A percentile compares a stretch with the other conserved stretches of the same genome.
Evolutionary conservation across 1,284 basidiomycete species (phyloP).

Genomic region (Puccinia horiana): DNA sequence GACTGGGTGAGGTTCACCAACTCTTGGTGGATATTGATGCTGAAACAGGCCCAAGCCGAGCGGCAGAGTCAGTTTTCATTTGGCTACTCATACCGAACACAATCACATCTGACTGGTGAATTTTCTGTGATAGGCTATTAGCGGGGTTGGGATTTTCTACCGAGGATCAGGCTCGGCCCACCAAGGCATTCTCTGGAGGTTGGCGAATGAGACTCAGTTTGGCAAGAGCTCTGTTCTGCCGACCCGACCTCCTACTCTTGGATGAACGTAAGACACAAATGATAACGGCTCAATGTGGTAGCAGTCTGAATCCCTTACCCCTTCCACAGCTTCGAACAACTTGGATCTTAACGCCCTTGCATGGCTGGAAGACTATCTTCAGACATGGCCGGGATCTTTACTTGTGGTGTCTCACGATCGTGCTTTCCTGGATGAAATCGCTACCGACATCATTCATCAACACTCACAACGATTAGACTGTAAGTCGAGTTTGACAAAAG

Average conservation of each 20-base stretch:
- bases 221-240: constrained; percentile 84
- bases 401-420: constrained; percentile 98
- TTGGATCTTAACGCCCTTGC: constrained; percentile 76
- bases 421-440: constrained; percentile 91
- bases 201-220: constrained; percentile 70
- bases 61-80: constrained; percentile 72
- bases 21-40: constrained; percentile 95
- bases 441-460: constrained; percentile 79
- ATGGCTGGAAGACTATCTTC: constrained; percentile 85
- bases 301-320: not conserved
- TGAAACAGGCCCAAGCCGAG: constrained; percentile 89
- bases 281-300: not conserved
- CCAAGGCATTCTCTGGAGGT: constrained; percentile 89
- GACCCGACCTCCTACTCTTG: constrained; percentile 76
- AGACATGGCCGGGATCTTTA: constrained; percentile 91
- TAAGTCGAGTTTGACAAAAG: constrained; percentile 57
- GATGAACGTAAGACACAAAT: constrained; percentile 66
- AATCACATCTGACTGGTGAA: constrained; percentile 72
- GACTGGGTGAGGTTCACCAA: constrained; percentile 88
- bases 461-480: constrained; percentile 93
- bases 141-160: constrained; percentile 19
- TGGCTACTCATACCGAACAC: constrained; percentile 75
- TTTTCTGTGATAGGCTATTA: constrained; percentile 65
- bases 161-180: constrained; percentile 53
- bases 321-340: constrained; percentile 80